These are phyloP conservation scores for Xerocomus minutiporus DNA, from an alignment of 1,284 basidiomycete species.

Conservation along the genomic window DNA sequence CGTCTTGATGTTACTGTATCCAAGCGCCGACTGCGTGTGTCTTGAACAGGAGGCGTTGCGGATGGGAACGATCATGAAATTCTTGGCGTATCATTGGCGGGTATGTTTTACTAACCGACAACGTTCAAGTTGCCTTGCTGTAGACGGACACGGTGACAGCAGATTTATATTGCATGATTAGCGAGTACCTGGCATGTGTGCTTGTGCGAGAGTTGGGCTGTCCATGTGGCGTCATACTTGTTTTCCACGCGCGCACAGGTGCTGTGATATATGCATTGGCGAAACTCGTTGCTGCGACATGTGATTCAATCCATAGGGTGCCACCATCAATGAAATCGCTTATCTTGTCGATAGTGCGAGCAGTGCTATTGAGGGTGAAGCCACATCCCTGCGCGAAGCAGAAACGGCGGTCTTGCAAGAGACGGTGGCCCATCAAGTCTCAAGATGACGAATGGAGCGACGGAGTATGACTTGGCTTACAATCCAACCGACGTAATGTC, in stretches of 20 bases:
- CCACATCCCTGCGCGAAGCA: too few species aligned
- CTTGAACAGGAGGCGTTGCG: background rate
- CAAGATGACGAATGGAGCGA: too few species aligned
- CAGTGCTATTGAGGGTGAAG: background rate
- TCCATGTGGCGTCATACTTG: background rate
- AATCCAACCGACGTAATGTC: background rate
- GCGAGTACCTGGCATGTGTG: background rate
- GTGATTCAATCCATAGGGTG: background rate
- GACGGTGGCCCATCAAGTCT: too few species aligned
- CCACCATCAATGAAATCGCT: background rate
- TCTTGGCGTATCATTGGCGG: background rate
- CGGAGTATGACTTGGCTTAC: background rate
- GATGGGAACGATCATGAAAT: background rate
- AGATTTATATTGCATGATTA: background rate
- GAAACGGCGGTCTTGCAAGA: too few species aligned
- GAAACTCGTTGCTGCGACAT: too few species aligned
- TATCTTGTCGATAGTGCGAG: background rate
- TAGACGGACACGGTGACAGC: background rate
- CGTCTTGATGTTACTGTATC: background rate
- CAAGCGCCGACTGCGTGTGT: background rate
- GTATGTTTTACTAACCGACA: background rate
- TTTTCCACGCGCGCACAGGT: background rate
- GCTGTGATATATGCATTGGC: background rate
- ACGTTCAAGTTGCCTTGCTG: background rate
- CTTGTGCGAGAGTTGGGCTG: background rate